Evolutionary conservation across 495 filamentous ascomycete genomes (phyloP).

Genomic region (Annulohypoxylon bovei): DNA sequence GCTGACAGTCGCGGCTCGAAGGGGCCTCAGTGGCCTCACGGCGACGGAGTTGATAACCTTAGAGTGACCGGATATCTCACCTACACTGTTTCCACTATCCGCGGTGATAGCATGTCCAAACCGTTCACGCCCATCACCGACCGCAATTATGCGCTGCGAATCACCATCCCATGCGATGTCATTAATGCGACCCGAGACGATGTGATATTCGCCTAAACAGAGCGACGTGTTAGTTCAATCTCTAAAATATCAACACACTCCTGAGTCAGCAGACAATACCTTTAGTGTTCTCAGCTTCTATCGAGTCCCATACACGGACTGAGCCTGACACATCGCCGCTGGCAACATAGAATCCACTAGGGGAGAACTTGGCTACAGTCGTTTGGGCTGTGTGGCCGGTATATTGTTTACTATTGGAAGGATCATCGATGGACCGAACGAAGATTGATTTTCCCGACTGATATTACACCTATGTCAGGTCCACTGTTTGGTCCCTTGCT

Average conservation of each 20-base stretch:
- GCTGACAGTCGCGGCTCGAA: constrained; percentile 88
- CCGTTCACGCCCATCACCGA: constrained; percentile 92
- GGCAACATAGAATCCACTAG: constrained; percentile 95
- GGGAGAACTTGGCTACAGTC: constrained; percentile 93
- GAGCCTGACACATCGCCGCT: constrained; percentile 86
- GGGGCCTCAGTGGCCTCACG: constrained; percentile 86
- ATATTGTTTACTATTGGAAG: constrained; percentile 84
- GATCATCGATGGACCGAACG: constrained; percentile 90
- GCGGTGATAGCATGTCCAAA: constrained; percentile 95
- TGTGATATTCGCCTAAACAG: constrained; percentile 81
- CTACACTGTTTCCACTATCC: constrained; percentile 94
- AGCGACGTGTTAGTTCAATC: constrained; percentile 16
- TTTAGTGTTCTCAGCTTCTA: constrained; percentile 72
- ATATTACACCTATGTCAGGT: constrained; percentile 17
- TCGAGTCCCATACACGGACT: constrained; percentile 88
- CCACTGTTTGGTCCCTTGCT: neutral
- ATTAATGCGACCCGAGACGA: constrained; percentile 94
- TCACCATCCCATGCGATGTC: constrained; percentile 98
- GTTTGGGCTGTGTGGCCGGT: constrained; percentile 86
- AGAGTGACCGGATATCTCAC: constrained; percentile 90
- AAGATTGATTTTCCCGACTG: constrained; percentile 97
- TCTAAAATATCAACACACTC: neutral
- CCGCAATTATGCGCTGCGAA: constrained; percentile 93
- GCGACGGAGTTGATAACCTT: constrained; percentile 90
- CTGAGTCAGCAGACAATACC: constrained; percentile 47